A percentile compares a stretch with the other conserved stretches of the same genome.
Evolutionary conservation across 139 green algal species (phyloP).

Genomic region (Spirogloea muscicola): DNA sequence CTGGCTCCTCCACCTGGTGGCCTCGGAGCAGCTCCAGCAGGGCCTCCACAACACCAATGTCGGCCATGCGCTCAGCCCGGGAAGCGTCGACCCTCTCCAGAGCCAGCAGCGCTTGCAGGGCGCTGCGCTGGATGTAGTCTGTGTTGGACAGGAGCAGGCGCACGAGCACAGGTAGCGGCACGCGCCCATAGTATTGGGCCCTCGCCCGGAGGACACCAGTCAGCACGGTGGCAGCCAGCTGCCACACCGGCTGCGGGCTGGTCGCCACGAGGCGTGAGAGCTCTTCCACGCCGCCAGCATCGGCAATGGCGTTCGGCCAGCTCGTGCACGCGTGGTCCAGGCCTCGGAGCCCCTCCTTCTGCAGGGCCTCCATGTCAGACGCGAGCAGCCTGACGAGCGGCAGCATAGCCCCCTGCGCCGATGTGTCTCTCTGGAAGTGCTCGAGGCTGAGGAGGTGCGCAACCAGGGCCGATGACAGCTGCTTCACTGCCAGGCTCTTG

Average conservation of each 20-base stretch:
- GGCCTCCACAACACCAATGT: conserved; percentile 29
- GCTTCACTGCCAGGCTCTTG: conserved; percentile 9
- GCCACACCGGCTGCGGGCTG: conserved; percentile 19
- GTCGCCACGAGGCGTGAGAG: conserved; percentile 26
- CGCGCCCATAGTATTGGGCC: conserved; percentile 14
- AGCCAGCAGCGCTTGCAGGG: conserved; percentile 9
- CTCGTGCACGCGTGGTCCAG: background rate
- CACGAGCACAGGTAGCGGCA: conserved; percentile 30
- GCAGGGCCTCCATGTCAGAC: conserved; percentile 11
- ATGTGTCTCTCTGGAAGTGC: conserved; percentile 17
- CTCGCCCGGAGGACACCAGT: conserved; percentile 15
- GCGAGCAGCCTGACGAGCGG: conserved; percentile 29
- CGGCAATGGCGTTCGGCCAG: conserved; percentile 28
- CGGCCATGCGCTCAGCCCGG: conserved; percentile 16
- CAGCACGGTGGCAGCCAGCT: conserved; percentile 30
- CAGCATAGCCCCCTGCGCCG: background rate
- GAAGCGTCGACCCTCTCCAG: conserved; percentile 14
- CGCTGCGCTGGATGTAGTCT: conserved; percentile 18
- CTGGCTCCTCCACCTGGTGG: conserved; percentile 36
- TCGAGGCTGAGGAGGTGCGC: conserved; percentile 25
- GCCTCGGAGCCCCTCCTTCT: conserved; percentile 7
- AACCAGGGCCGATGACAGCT: conserved; percentile 24
- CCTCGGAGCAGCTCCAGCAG: conserved; percentile 31
- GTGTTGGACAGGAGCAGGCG: conserved; percentile 26
- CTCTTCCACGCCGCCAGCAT: conserved; percentile 19